Evolutionary conservation across 1,284 basidiomycete genomes (phyloP), one percentile per base, ranked within the genome.

Genomic region (Takashimella koratensis): DNA sequence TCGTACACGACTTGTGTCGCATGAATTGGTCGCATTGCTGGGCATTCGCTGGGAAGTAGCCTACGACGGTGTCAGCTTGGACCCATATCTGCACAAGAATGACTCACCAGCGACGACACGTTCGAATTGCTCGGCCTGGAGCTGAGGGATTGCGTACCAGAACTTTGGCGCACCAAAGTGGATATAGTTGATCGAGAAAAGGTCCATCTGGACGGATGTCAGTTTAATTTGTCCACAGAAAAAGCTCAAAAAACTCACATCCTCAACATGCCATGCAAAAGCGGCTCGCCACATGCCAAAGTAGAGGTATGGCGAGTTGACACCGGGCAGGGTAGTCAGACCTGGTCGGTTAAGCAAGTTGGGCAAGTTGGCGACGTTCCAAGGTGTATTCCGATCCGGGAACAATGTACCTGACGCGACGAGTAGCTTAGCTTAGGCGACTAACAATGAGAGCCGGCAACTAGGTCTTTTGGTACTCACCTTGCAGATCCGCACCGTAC

Each of bases 251-350:
- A 16, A 21, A 54, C 73, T 68, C 64, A 79, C 79, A 60, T 83
- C 83, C 66, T 98, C 95, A 45, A 98, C 95, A 66, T 98, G 95
- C 96, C 96, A 99, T 0, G 95, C 92, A 75, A 98, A 96, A 0
- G 92, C 94, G 13, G 96, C 95, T 49, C 92, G 82, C 95, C 95
- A 99, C 92, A 97, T 97, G 61, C 95, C 95, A 75, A 96, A 98
- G 76, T 98, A 98, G 3, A 98, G 83, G 73, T 98, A 98, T 0
- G 95, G 95, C 1, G 92, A 88, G 68, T 98, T 98, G 49, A 99
- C 95, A 24, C 95, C 95, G 0, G 94, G 94, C 23, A 98, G 79
- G 52, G 75, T 72, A 47, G 71, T 68, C 48, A 89, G 82, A 21
- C 81, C 79, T 12, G 96, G 80, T 13, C 92, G 85, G 16, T 86